These are phyloP conservation scores for slime mould (Dictyostelium discoideum) DNA, from an alignment of 78 protist species.

Conservation along the genomic window DNA sequence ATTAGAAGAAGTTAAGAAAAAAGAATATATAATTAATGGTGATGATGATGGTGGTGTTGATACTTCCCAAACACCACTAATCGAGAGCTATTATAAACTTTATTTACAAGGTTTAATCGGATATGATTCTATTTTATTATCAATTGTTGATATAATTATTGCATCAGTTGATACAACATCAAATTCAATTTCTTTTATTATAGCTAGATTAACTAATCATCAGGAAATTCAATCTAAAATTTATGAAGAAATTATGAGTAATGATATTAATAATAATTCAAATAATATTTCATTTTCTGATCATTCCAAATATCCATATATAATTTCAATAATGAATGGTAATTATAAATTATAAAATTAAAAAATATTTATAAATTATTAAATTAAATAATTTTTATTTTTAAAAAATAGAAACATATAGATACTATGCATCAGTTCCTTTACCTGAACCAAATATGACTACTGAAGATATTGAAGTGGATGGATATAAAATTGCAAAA, in stretches of 20 bases:
- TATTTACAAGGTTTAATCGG: neutral
- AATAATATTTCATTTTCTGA: neutral
- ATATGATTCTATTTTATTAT: neutral
- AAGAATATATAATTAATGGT: neutral
- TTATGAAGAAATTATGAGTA: neutral
- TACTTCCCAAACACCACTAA: neutral
- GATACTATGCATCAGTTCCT: neutral
- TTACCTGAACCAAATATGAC: neutral
- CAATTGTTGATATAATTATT: neutral
- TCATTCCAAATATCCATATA: neutral
- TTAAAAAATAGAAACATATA: neutral
- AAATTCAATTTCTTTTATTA: neutral
- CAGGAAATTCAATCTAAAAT: neutral
- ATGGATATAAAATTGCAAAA: slow-evolving; percentile 9
- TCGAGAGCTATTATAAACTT: neutral
- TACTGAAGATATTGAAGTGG: neutral
- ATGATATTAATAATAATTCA: neutral
- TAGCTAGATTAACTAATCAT: neutral
- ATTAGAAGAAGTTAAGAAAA: neutral
- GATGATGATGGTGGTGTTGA: neutral
- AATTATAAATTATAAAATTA: neutral
- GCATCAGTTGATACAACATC: neutral
- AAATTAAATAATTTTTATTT: too few species aligned
- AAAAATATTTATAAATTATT: too few species aligned
- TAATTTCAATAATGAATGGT: neutral